Conservation (phyloP, 306 rosid genomes). For the Spatholobus suberectus region DNA sequence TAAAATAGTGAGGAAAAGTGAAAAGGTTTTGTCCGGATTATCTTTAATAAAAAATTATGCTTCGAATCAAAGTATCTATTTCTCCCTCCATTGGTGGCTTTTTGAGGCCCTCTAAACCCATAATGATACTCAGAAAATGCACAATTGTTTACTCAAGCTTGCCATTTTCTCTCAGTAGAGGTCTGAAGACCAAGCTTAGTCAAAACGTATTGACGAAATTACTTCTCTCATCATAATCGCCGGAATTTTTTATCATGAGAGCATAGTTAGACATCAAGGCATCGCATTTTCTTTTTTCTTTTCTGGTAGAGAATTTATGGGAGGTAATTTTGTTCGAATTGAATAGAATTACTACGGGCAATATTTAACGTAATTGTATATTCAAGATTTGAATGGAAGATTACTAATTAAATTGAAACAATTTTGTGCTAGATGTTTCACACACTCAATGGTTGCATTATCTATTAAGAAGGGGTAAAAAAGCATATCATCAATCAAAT, state of each 20-base stretch:
- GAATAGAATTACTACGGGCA: no score
- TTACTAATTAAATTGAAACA: no score
- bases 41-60: conserved; percentile 52
- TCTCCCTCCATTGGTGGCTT: conserved; percentile 48
- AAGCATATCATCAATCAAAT: not conserved
- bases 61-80: conserved; percentile 58
- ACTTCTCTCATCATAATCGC: conserved; percentile 39
- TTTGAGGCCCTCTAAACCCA: conserved; percentile 36
- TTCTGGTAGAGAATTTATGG: no score
- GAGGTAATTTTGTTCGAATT: no score
- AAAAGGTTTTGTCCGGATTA: conserved; percentile 32
- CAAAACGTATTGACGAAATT: conserved; percentile 27
- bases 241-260: not conserved
- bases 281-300: not conserved
- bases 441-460: no score
- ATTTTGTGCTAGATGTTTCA: no score
- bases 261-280: conserved; percentile 26
- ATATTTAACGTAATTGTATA: no score
- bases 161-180: not conserved
- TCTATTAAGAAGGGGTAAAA: not conserved
- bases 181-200: conserved; percentile 2
- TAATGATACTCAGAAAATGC: conserved; percentile 45
- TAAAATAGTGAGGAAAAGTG: conserved; percentile 6
- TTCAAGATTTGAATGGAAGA: no score
- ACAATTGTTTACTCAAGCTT: conserved; percentile 30